phyloP scores from a whole-genome alignment of 176 grass and related monocot species.

The Puccinellia tenuiflora region DNA sequence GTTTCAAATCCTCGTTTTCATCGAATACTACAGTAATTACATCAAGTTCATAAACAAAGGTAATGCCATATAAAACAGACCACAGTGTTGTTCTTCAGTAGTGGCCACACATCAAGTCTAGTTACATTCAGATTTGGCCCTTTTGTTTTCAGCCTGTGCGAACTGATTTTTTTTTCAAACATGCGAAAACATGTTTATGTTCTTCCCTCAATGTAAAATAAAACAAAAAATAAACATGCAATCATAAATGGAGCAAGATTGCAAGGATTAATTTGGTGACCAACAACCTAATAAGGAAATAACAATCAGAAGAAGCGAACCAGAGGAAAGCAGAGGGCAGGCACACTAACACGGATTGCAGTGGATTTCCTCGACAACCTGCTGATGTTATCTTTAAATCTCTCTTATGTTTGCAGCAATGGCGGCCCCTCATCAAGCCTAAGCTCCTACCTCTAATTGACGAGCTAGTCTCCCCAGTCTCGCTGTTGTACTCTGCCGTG shows the following conservation, averaged over 20 bases:
- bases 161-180: background rate
- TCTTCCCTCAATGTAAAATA: background rate
- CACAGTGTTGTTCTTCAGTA: background rate
- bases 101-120: background rate
- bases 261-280: background rate
- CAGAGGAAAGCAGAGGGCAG: background rate
- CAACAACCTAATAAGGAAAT: background rate
- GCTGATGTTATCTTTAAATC: too few species aligned
- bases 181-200: background rate
- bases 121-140: background rate
- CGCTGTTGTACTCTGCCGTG: too few species aligned
- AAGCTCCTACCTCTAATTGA: too few species aligned
- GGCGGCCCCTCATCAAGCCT: too few species aligned
- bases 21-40: background rate
- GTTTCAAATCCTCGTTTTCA: background rate
- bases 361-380: too few species aligned
- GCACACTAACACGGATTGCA: background rate
- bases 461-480: too few species aligned
- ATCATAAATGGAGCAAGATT: background rate
- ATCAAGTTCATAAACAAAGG: background rate
- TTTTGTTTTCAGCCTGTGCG: too few species aligned
- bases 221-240: background rate
- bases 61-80: background rate
- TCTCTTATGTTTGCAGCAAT: too few species aligned
- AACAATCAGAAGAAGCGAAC: background rate